phyloP scores from a whole-genome alignment of 176 grass and related monocot species.

The Zizania latifolia region DNA sequence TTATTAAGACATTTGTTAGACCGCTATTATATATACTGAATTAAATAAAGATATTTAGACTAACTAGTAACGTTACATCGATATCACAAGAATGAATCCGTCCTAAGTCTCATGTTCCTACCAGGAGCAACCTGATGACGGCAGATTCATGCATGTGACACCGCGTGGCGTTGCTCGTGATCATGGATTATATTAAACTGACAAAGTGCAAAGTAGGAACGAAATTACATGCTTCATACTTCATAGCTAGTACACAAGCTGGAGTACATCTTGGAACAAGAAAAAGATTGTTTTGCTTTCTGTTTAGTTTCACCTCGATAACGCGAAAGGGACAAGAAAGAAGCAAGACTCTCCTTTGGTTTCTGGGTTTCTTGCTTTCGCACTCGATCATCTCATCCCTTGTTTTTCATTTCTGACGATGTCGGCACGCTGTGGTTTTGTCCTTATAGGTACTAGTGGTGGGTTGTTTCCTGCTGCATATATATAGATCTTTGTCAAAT shows the following conservation, averaged over 20 bases:
- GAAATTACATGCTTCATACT: neutral
- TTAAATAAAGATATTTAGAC: too few relatives aligned
- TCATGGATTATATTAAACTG: neutral
- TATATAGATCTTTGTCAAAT: too few relatives aligned
- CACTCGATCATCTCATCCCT: neutral
- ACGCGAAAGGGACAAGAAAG: neutral
- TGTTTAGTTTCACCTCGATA: neutral
- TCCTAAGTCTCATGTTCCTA: too few relatives aligned
- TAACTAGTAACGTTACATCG: too few relatives aligned
- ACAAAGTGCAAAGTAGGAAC: slow-evolving; percentile 10
- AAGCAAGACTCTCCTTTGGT: neutral
- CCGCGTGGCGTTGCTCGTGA: neutral
- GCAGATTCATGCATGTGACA: slow-evolving; percentile 2
- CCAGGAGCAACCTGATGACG: neutral
- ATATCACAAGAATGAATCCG: too few relatives aligned
- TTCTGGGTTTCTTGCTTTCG: slow-evolving; percentile 3
- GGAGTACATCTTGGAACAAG: neutral
- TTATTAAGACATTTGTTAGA: too few relatives aligned
- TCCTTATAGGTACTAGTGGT: neutral
- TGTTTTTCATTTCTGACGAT: neutral
- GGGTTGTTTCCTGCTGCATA: neutral
- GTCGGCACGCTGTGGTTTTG: slow-evolving; percentile 15
- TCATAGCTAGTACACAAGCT: neutral
- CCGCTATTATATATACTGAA: too few relatives aligned
- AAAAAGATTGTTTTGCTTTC: neutral